Base-by-base conservation (phyloP, 1,284 basidiomycete species). In the Lentinula novae-zelandiae region DNA sequence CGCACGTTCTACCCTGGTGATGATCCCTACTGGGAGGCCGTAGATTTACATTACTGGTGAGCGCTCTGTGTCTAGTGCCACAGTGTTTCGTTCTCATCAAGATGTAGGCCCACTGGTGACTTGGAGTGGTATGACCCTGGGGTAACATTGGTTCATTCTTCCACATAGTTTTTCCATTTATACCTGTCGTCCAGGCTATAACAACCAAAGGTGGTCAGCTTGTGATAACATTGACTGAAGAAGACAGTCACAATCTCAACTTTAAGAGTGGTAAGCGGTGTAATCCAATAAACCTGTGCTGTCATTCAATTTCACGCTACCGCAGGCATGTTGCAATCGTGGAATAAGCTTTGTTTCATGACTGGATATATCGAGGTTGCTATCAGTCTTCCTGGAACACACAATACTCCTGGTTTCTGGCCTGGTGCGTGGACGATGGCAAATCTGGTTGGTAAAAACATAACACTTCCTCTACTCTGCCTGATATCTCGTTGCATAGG, bases 341-440 rank as follows among this genome's bases (percentile, higher is more conserved):
- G 95, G 95, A 96, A 96, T 75, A 92, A 95, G 72, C 76, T 98
- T 63, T 97, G 96, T 76, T 98, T 96, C 74, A 96, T 90, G 2
- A 93, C 92, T 0, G 96, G 95, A 1, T 95, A 95, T 70, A 80
- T 98, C 60, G 93, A 96, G 71, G 84, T 89, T 15, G 81, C 82
- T 13, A 72, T 96, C 20, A 92, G 89, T 68, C 75, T 97, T 65
- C 95, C 95, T n/a, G 95, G 95, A 1, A 76, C 75, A 17, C 78
- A 82, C 3, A 69, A 76, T 50, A 79, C 86, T 3, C 83, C 89
- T n/a, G 95, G 95, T 10, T 80, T 89, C 69, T 90, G 87, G 87
- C 87, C 88, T 66, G 87, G 83, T 64, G 83, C 83, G 1, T 95
- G 92, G 92, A 87, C 88, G 7, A 84, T 94, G 82, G 92, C 92